Percentiles rank a stretch among this genome's conserved stretches.
Conservation (phyloP, 164 flowering plant species). For the Liquidambar formosana region DNA sequence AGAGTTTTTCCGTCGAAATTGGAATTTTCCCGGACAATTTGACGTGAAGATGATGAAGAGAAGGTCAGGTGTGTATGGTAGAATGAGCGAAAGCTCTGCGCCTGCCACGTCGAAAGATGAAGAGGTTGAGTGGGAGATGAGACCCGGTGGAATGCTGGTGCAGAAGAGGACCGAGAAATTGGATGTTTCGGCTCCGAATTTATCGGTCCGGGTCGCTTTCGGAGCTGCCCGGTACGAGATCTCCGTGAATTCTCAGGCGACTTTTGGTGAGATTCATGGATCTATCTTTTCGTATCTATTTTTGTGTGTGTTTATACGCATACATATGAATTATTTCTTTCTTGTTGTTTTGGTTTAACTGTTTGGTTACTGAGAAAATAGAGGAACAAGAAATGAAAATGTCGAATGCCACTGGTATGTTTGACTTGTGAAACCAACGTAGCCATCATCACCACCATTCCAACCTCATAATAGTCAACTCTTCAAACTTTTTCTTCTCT, state of each 20-base stretch:
- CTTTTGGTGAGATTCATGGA: constrained; percentile 49
- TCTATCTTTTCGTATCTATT: background rate
- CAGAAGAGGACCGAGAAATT: constrained; percentile 42
- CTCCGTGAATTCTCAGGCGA: constrained; percentile 50
- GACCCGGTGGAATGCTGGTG: constrained; percentile 81
- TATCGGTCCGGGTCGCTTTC: constrained; percentile 43
- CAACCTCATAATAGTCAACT: too few relatives aligned
- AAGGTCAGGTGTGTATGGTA: constrained; percentile 20
- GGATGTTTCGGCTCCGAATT: constrained; percentile 23
- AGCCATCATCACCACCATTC: too few relatives aligned
- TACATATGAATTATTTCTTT: background rate
- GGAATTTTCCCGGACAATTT: background rate
- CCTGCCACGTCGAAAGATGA: constrained; percentile 19
- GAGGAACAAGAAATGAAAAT: background rate
- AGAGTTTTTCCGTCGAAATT: too few relatives aligned
- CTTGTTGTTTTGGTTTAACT: background rate
- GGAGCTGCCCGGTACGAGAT: constrained; percentile 53
- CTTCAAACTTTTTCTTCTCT: too few relatives aligned
- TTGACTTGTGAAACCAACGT: too few relatives aligned
- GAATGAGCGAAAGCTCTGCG: constrained; percentile 13
- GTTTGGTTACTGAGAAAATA: constrained; percentile 18
- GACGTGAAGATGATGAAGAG: constrained; percentile 26
- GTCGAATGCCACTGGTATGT: too few relatives aligned
- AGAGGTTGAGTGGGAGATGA: constrained; percentile 56
- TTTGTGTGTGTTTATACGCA: too few relatives aligned